phyloP scores from a whole-genome alignment of 345 rosid species.

The Passiflora organensis region DNA sequence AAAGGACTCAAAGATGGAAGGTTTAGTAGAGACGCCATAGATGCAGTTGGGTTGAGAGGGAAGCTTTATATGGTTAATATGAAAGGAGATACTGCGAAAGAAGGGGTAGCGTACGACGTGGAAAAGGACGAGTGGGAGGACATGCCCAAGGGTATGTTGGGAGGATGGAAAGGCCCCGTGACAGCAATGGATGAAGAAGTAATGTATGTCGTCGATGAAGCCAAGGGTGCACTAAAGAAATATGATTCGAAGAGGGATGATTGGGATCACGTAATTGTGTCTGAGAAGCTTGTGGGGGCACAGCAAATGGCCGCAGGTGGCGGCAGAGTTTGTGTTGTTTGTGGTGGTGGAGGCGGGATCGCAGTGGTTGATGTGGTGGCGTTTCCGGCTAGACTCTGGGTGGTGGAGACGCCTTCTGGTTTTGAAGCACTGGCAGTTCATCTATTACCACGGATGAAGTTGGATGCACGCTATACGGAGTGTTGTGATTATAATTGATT shows the following conservation, averaged over 20 bases:
- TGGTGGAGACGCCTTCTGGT: slow-evolving; percentile 30
- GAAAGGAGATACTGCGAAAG: slow-evolving; percentile 33
- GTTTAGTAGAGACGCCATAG: slow-evolving; percentile 48
- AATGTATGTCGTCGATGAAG: slow-evolving; percentile 38
- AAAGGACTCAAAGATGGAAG: slow-evolving; percentile 29
- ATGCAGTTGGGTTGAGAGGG: slow-evolving; percentile 48
- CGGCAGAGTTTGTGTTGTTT: slow-evolving; percentile 35
- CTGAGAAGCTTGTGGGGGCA: slow-evolving; percentile 30
- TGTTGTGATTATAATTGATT: too few relatives aligned
- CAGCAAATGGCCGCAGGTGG: slow-evolving; percentile 39
- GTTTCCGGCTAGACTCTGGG: slow-evolving; percentile 19
- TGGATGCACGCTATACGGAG: too few relatives aligned
- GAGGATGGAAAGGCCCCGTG: slow-evolving; percentile 51
- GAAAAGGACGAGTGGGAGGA: slow-evolving; percentile 29
- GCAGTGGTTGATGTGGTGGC: slow-evolving; percentile 38
- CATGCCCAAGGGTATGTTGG: slow-evolving; percentile 45
- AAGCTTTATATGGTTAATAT: slow-evolving; percentile 47
- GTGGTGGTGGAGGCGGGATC: slow-evolving; percentile 17
- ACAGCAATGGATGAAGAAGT: slow-evolving; percentile 48
- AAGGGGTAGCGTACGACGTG: slow-evolving; percentile 37
- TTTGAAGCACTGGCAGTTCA: slow-evolving; percentile 31
- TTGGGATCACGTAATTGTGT: slow-evolving; percentile 29
- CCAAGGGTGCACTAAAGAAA: slow-evolving; percentile 27
- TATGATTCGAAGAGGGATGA: slow-evolving; percentile 31
- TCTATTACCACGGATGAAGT: slow-evolving; percentile 38